Evolutionary conservation across 805 yeast genomes (phyloP), one percentile per base, ranked within the genome.

Genomic region (Barnettozyma pratensis): DNA sequence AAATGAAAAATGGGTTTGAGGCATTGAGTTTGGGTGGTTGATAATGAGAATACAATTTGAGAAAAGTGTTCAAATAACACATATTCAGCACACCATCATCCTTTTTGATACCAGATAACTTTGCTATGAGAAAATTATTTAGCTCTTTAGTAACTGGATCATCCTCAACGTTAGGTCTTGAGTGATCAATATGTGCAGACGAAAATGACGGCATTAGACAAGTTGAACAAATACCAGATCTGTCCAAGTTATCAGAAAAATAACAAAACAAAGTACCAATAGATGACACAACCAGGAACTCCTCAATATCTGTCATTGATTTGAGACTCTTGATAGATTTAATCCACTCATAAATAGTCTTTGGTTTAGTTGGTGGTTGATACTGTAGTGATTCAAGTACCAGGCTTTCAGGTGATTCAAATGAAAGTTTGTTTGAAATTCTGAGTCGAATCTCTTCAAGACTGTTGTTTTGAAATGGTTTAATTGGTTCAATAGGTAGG

Each of bases 41-140:
- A 56, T 62, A 84, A 39, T 82, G 79, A 4, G 72, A 59, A 49
- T 82, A 77, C 1, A 83, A 58, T 54, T 75, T 74, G 57, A 68
- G 73, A 7, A 84, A 53, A 0, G 80, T 47, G 1, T 71, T 56
- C 5, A 84, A 55, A 11, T 78, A 63, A 8, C 78, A 70, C 44
- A 80, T 74, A 19, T 73, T 52, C 8, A 72, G 45, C 11, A 68
- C 51, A 14, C 55, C 59, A 31, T 62, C 56, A 25, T 56, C 38
- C 3, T 19, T 26, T 14, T 37, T 19, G 7, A 38, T 7, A 0
- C 14, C 30, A 3, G 27, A 11, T 7, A 46, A 10, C 9, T 39
- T 30, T 11, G 31, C 30, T 3, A 34, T 25, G 7, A 46, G n/a
- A 10, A 42, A 9, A 4, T 35, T 14, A 7, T 37, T 9, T 4